Evolutionary conservation across 306 rosid species (phyloP).

Genomic region (Prosopis cineraria): DNA sequence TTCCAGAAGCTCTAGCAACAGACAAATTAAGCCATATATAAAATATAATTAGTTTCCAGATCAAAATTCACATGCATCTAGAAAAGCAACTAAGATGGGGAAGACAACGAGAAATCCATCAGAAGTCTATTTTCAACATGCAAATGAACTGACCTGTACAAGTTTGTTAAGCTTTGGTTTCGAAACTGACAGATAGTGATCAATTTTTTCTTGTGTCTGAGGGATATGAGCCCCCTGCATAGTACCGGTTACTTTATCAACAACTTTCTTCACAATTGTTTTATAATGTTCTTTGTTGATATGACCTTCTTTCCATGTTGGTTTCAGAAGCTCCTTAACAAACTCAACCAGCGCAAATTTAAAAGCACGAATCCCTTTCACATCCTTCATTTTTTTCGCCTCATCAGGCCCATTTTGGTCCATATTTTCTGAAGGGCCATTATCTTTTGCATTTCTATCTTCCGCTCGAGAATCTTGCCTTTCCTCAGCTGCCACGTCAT

Average conservation of each 20-base stretch:
- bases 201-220: slow-evolving; percentile 92
- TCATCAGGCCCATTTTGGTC: slow-evolving; percentile 65
- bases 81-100: slow-evolving; percentile 19
- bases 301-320: slow-evolving; percentile 92
- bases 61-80: slow-evolving; percentile 34
- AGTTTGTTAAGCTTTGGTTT: slow-evolving; percentile 89
- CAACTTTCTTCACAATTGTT: slow-evolving; percentile 88
- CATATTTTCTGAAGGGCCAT: slow-evolving; percentile 46
- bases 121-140: slow-evolving; percentile 13
- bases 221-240: slow-evolving; percentile 70
- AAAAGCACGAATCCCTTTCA: slow-evolving; percentile 76
- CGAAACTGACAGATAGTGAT: slow-evolving; percentile 72
- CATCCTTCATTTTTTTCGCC: slow-evolving; percentile 74
- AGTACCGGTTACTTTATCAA: slow-evolving; percentile 82
- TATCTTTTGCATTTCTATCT: slow-evolving; percentile 41
- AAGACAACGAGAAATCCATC: slow-evolving; percentile 29
- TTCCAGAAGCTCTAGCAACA: slow-evolving; percentile 19
- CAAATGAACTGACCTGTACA: slow-evolving; percentile 72
- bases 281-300: slow-evolving; percentile 87
- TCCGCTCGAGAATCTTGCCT: slow-evolving; percentile 48
- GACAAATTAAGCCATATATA: slow-evolving; percentile 17
- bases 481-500: slow-evolving; percentile 44
- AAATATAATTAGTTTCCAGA: slow-evolving; percentile 29
- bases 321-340: slow-evolving; percentile 88
- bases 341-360: slow-evolving; percentile 86